Conservation (phyloP, 2,329 filamentous ascomycete species). For the Thelonectria blattea region DNA sequence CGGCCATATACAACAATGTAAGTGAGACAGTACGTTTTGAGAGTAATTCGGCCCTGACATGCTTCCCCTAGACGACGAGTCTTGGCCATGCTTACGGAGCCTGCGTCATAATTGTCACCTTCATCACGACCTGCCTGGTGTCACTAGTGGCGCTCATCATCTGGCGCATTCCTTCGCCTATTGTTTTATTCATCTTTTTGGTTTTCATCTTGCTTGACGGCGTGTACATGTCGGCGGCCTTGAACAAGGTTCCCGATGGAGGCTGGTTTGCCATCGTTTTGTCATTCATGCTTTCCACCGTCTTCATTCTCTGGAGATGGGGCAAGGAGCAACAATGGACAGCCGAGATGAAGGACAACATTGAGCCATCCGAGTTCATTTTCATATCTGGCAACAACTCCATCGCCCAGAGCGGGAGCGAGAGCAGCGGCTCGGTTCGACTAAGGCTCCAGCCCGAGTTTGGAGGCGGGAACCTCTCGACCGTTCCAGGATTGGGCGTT, state of each 20-base stretch:
- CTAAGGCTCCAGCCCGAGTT: constrained; percentile 45
- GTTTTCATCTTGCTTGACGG: constrained; percentile 71
- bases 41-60: constrained; percentile 33
- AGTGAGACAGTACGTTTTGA: constrained; percentile 28
- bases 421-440: constrained; percentile 28
- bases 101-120: constrained; percentile 81
- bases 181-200: constrained; percentile 68
- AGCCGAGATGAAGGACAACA: constrained; percentile 68
- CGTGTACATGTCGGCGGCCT: constrained; percentile 70
- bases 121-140: constrained; percentile 78
- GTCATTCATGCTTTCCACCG: constrained; percentile 62
- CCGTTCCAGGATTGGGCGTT: constrained; percentile 67
- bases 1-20: constrained; percentile 74
- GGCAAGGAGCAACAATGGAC: constrained; percentile 80
- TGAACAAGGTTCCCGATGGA: constrained; percentile 76
- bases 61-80: constrained; percentile 57
- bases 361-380: constrained; percentile 52
- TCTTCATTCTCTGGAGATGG: constrained; percentile 79
- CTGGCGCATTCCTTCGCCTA: constrained; percentile 66
- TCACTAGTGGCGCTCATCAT: constrained; percentile 74
- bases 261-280: constrained; percentile 80
- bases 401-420: constrained; percentile 24
- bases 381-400: constrained; percentile 36
- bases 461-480: constrained; percentile 51
- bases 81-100: constrained; percentile 79